phyloP scores from a whole-genome alignment of 306 rosid species.

The Urtica urens region DNA sequence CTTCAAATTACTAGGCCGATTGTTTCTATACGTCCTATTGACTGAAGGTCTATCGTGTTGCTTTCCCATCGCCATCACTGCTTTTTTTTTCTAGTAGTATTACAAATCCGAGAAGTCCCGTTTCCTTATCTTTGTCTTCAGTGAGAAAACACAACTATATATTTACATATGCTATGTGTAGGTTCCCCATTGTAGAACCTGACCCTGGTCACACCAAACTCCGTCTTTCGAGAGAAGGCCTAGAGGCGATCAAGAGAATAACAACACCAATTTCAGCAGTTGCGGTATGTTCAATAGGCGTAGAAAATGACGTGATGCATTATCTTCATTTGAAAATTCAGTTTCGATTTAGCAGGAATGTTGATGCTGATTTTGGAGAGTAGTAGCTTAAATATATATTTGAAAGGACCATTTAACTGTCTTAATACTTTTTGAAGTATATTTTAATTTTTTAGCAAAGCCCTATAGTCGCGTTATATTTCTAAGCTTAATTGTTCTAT shows the following conservation, averaged over 20 bases:
- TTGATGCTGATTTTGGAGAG: too few species aligned
- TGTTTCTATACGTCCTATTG: neutral
- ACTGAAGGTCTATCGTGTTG: neutral
- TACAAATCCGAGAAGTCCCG: too few species aligned
- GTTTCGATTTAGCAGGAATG: too few species aligned
- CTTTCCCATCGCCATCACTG: slow-evolving; percentile 12
- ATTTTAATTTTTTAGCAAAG: neutral
- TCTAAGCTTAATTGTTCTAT: neutral
- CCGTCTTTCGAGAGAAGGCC: slow-evolving; percentile 78
- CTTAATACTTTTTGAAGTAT: neutral
- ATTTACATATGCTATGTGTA: slow-evolving; percentile 21
- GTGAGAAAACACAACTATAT: too few species aligned
- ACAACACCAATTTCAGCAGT: slow-evolving; percentile 83
- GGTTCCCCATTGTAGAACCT: slow-evolving; percentile 89
- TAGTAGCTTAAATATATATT: too few species aligned
- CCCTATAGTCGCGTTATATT: neutral
- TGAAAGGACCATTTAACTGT: too few species aligned
- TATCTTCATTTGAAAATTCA: neutral
- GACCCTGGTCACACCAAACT: slow-evolving; percentile 90
- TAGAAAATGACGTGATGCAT: too few species aligned
- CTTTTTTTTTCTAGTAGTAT: too few species aligned
- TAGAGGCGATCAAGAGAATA: slow-evolving; percentile 74
- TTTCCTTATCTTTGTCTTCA: too few species aligned
- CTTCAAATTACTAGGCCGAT: neutral
- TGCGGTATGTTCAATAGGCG: slow-evolving; percentile 43